Evolutionary conservation across 805 yeast genomes (phyloP), one percentile per base, ranked within the genome.

Genomic region (Candida quercuum): DNA sequence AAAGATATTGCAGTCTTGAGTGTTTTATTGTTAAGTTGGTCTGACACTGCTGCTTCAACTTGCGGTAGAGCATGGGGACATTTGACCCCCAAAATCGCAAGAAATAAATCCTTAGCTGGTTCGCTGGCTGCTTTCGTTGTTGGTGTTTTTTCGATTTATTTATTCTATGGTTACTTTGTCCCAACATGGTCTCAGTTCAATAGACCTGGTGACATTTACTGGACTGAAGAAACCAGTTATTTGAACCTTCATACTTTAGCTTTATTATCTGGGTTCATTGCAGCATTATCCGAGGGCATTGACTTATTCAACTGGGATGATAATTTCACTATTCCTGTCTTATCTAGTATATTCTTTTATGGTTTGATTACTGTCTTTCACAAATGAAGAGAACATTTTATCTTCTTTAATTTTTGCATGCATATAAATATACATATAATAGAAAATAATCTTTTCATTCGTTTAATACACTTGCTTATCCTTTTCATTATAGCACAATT

Each of bases 1-100:
- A 86, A 87, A 61, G 99, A 93, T 53, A 79, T 93, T 34, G 69
- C 81, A 1, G 66, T 89, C 20, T 70, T 87, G 66, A 70, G 95
- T 17, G 78, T 88, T 3, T 68, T 88, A 46, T 66, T 91, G 35
- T 72, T 93, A 45, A 85, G 96, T 54, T 93, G 98, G 98, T 88
- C 95, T 5, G 99, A 93, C 56, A 87, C 98, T 9, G 91, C 97
- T 3, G 99, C 99, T 3, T 86, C 96, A 3, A 86, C 96, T 0
- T 63, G 89, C 54, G 99, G 99, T 28, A 72, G 99, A 47, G 74
- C 74, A 38, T 91, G 65, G 58, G 98, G 98, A 8, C 73, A 83
- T 51, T 71, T 81, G 46, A 86, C 96, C 7, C 94, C 95, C 28
- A 78, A 81, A 53, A 60, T 91, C 16, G 71, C 82, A 6, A 68